Evolutionary conservation across 257 asterid species (phyloP).

Genomic region (Marsdenia floribunda): DNA sequence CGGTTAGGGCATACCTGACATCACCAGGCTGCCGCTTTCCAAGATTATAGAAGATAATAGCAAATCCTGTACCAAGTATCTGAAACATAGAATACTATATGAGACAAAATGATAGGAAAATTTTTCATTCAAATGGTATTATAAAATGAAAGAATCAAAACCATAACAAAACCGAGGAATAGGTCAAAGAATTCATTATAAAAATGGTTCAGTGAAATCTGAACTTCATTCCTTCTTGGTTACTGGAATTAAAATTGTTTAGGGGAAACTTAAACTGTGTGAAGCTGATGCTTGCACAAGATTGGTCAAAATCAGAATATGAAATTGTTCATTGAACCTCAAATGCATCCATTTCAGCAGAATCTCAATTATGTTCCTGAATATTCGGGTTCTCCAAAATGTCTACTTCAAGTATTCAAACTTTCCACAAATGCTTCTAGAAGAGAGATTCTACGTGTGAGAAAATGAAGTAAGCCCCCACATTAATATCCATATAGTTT

Average conservation of each 20-base stretch:
- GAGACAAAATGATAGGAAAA: constrained; percentile 9
- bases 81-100: constrained; percentile 26
- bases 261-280: background rate
- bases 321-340: background rate
- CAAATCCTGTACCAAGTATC: constrained; percentile 84
- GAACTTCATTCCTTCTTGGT: constrained; percentile 2
- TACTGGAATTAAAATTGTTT: background rate
- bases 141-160: background rate
- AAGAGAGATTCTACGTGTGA: background rate
- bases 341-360: background rate
- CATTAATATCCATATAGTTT: background rate
- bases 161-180: background rate
- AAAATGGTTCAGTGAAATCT: background rate
- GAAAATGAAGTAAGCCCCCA: background rate
- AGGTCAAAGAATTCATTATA: background rate
- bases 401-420: background rate
- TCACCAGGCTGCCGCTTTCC: constrained; percentile 91
- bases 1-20: constrained; percentile 45
- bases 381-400: background rate
- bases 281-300: background rate
- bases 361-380: background rate
- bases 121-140: background rate
- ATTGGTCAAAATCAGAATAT: background rate
- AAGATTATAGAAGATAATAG: constrained; percentile 76
- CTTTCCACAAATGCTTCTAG: background rate